Evolutionary conservation across 257 asterid species (phyloP).

Genomic region (Nicotiana tomentosiformis): DNA sequence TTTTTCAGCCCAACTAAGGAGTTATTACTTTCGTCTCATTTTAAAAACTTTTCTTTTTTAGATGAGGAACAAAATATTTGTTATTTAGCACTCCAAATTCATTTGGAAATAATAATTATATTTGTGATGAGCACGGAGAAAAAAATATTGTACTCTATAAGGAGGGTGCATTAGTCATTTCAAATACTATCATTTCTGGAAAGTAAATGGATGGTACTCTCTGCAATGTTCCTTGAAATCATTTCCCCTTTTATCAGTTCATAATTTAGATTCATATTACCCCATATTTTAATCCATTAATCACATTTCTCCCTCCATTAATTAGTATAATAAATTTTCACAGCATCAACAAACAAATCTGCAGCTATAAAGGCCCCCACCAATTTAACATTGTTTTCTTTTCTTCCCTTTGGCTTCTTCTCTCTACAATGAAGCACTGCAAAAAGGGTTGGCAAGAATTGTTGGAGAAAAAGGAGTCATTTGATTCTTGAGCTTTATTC

Average conservation of each 20-base stretch:
- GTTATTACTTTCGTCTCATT: not conserved
- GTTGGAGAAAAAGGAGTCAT: constrained; percentile 17
- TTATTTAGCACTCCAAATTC: not conserved
- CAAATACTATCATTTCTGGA: constrained; percentile 2
- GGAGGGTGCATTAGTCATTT: constrained; percentile 6
- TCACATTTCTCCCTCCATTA: constrained; percentile 9
- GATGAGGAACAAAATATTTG: not conserved
- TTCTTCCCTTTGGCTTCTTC: constrained; percentile 12
- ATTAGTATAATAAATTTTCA: constrained; percentile 16
- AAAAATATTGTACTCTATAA: not conserved
- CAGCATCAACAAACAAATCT: constrained; percentile 51
- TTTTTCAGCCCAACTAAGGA: not conserved
- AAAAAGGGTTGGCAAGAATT: constrained; percentile 38
- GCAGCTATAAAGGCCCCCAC: constrained; percentile 58
- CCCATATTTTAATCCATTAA: constrained; percentile 10
- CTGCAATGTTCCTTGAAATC: constrained; percentile 14
- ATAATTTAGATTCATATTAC: not conserved
- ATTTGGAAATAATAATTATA: not conserved
- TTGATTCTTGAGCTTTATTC: constrained; percentile 23
- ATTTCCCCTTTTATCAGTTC: constrained; percentile 11
- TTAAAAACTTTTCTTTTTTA: not conserved
- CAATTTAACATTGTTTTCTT: constrained; percentile 16
- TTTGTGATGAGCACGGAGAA: not conserved
- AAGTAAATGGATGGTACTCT: constrained; percentile 9
- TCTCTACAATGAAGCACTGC: constrained; percentile 35